Evolutionary conservation across 192 early-diverging fungal species (phyloP).

Genomic region (Dimargaris cristalligena): DNA sequence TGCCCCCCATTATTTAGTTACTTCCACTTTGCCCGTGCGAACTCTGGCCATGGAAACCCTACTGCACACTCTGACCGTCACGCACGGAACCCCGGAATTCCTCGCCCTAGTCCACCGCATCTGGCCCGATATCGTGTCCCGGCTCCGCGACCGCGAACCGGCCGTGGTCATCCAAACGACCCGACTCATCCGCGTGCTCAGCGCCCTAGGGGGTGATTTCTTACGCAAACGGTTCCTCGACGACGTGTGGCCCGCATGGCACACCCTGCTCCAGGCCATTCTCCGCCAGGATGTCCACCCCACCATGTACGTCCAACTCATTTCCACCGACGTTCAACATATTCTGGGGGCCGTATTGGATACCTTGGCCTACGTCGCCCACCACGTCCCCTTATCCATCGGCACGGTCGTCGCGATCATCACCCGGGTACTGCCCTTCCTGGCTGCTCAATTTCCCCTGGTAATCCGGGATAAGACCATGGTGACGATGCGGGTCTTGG

Average conservation of each 20-base stretch:
- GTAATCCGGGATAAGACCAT: not conserved
- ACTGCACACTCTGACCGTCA: not conserved
- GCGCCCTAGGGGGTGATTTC: constrained; percentile 6
- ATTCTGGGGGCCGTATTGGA: not conserved
- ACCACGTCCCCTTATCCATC: not conserved
- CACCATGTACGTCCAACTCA: not conserved
- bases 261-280: not conserved
- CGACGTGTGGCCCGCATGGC: constrained; percentile 8
- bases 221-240: not conserved
- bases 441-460: not conserved
- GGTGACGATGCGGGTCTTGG: not conserved
- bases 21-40: not conserved
- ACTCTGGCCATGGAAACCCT: not conserved
- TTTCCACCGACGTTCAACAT: not conserved
- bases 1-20: not conserved
- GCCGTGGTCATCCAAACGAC: not conserved
- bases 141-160: not conserved
- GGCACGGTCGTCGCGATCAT: not conserved
- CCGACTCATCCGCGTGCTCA: not conserved
- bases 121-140: constrained; percentile 3
- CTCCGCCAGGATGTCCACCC: not conserved
- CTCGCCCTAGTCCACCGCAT: constrained; percentile 7
- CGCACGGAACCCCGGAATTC: not conserved
- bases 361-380: not conserved
- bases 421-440: not conserved